Percentiles rank a stretch among this genome's conserved stretches.
phyloP scores from a whole-genome alignment of 148 eudicot species.

The Beta vulgaris region DNA sequence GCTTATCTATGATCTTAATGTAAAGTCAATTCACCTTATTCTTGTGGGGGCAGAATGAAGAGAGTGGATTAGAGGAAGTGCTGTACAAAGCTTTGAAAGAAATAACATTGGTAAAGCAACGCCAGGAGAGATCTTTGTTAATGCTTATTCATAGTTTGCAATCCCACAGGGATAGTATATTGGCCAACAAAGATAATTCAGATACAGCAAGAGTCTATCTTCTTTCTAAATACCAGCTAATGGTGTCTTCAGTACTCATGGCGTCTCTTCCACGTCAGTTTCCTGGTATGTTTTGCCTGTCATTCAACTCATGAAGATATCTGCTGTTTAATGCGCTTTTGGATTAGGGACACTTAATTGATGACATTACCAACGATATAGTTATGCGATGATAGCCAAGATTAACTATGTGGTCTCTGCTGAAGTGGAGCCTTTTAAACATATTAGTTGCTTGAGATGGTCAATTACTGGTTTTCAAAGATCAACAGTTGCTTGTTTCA shows the following conservation, averaged over 20 bases:
- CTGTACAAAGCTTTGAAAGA: constrained; percentile 76
- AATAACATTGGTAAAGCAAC: constrained; percentile 60
- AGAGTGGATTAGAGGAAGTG: constrained; percentile 52
- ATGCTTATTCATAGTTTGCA: constrained; percentile 59
- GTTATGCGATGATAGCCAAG: background rate
- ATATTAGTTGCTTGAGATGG: background rate
- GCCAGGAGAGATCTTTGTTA: constrained; percentile 68
- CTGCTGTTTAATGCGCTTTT: background rate
- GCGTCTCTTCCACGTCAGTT: constrained; percentile 80
- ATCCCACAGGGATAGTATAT: constrained; percentile 35
- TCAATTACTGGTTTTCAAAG: background rate
- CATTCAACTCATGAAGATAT: background rate
- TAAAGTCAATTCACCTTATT: background rate
- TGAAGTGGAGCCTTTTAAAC: background rate
- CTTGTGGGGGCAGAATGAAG: constrained; percentile 45
- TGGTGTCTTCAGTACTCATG: constrained; percentile 83
- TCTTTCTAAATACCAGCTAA: constrained; percentile 65
- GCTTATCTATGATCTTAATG: background rate
- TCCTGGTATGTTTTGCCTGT: constrained; percentile 56
- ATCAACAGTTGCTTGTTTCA: background rate
- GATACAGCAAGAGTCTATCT: constrained; percentile 43
- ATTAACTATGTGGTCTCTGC: background rate
- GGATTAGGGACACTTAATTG: background rate
- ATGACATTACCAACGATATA: background rate
- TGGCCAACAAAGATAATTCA: constrained; percentile 31